Conservation (phyloP, 1,284 basidiomycete genomes). For the Papiliotrema nemorosa region DNA sequence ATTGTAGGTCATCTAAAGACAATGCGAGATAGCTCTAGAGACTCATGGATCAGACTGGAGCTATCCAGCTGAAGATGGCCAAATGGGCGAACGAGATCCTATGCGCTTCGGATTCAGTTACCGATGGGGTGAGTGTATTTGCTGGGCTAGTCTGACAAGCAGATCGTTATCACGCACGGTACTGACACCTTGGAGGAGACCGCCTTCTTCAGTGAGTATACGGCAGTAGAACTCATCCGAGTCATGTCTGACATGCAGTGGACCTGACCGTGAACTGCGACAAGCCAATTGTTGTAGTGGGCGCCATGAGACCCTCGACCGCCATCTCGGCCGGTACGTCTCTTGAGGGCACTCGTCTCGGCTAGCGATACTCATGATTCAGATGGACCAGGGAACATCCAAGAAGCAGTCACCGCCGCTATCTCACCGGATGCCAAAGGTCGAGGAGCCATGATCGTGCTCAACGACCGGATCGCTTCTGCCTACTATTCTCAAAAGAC, state of each 20-base stretch:
- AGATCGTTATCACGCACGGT: constrained; percentile 18
- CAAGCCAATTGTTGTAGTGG: constrained; percentile 42
- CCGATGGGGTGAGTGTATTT: constrained; percentile 15
- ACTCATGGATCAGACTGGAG: constrained; percentile 11
- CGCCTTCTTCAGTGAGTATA: constrained; percentile 21
- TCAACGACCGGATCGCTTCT: constrained; percentile 40
- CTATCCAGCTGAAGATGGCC: constrained; percentile 19
- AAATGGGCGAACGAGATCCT: constrained; percentile 19
- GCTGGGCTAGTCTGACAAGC: too few species aligned
- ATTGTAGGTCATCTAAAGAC: constrained; percentile 11
- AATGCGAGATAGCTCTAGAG: background rate
- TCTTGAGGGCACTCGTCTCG: too few species aligned
- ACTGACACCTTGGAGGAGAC: constrained; percentile 41
- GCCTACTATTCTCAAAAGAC: constrained; percentile 39
- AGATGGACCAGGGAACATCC: constrained; percentile 41
- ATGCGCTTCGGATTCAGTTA: constrained; percentile 10
- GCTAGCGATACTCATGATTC: too few species aligned
- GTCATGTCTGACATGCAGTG: background rate
- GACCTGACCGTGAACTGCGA: constrained; percentile 16
- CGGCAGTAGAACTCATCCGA: background rate
- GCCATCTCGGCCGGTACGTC: constrained; percentile 33
- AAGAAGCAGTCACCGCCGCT: constrained; percentile 33
- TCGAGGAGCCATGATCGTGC: constrained; percentile 34
- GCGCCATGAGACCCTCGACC: constrained; percentile 43
- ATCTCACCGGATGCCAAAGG: constrained; percentile 19